These are phyloP conservation scores for Huiozyma sinensis DNA, from an alignment of 805 yeast species.

Conservation along the genomic window DNA sequence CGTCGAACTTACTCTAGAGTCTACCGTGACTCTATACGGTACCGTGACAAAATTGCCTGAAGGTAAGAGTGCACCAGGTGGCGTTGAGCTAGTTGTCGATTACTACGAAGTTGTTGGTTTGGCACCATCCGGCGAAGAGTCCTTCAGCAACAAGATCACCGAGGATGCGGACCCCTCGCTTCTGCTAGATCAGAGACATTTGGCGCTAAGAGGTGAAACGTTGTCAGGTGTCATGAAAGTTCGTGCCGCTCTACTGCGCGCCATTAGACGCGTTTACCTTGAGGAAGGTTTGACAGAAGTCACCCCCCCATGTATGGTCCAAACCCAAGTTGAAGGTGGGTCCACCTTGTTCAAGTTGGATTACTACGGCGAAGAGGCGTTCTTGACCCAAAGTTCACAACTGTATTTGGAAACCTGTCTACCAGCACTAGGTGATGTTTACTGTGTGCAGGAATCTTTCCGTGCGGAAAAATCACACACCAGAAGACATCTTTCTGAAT, in stretches of 20 bases:
- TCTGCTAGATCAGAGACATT: constrained; percentile 88
- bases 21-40: constrained; percentile 76
- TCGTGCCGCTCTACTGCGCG: constrained; percentile 64
- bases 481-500: constrained; percentile 93
- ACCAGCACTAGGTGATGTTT: constrained; percentile 94
- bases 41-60: constrained; percentile 76
- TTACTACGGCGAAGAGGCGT: constrained; percentile 96
- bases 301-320: constrained; percentile 99
- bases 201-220: constrained; percentile 93
- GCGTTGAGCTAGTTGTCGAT: constrained; percentile 86
- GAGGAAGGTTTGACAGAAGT: constrained; percentile 79
- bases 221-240: constrained; percentile 89
- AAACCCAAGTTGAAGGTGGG: constrained; percentile 99
- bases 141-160: constrained; percentile 88
- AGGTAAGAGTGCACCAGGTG: constrained; percentile 96
- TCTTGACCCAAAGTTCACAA: constrained; percentile 92
- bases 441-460: constrained; percentile 95
- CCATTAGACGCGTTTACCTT: constrained; percentile 65
- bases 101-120: constrained; percentile 81
- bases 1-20: constrained; percentile 74
- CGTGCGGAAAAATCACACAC: constrained; percentile 99
- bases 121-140: constrained; percentile 94
- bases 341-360: constrained; percentile 86
- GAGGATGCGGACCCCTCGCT: constrained; percentile 91
- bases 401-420: constrained; percentile 91